Conservation (phyloP, 371 early-diverging fungal genomes). For the Batrachochytrium dendrobatidis region DNA sequence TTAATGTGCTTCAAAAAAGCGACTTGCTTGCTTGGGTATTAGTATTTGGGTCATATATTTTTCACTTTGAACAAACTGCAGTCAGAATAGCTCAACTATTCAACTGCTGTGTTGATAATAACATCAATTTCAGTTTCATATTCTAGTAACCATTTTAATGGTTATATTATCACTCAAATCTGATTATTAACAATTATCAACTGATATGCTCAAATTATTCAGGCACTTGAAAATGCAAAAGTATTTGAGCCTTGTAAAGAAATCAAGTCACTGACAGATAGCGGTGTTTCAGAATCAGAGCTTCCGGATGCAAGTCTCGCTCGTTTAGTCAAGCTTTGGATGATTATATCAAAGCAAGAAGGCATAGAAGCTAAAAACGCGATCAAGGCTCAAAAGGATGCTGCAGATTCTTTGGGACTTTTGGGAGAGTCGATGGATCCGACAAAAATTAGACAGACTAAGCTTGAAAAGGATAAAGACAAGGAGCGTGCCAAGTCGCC, state of each 20-base stretch:
- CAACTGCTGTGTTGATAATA: too few relatives aligned
- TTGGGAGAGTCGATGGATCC: constrained; percentile 9
- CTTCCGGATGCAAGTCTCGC: constrained; percentile 31
- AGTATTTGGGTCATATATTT: too few relatives aligned
- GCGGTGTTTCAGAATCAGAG: constrained; percentile 18
- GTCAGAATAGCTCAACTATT: background rate
- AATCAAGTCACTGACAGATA: constrained; percentile 29
- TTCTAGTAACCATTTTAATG: too few relatives aligned
- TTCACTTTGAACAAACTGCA: background rate
- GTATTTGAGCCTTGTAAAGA: constrained; percentile 34
- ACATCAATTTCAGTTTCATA: too few relatives aligned
- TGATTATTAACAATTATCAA: too few relatives aligned
- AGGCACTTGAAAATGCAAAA: constrained; percentile 32
- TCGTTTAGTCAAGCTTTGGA: constrained; percentile 22
- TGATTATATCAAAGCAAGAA: constrained; percentile 30
- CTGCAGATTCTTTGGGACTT: constrained; percentile 1
- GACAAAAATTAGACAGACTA: constrained; percentile 10
- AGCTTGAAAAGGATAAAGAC: constrained; percentile 16
- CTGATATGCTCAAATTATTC: too few relatives aligned
- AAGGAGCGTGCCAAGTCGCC: constrained; percentile 23
- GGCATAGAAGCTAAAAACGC: constrained; percentile 32
- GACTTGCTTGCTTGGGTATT: constrained; percentile 39
- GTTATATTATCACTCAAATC: too few relatives aligned
- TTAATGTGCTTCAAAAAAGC: constrained; percentile 21
- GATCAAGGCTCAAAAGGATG: constrained; percentile 13